Evolutionary conservation across 1,139 yeast species (phyloP), one percentile per base, ranked within the genome.

Genomic region (Scheffersomyces insectosa): DNA sequence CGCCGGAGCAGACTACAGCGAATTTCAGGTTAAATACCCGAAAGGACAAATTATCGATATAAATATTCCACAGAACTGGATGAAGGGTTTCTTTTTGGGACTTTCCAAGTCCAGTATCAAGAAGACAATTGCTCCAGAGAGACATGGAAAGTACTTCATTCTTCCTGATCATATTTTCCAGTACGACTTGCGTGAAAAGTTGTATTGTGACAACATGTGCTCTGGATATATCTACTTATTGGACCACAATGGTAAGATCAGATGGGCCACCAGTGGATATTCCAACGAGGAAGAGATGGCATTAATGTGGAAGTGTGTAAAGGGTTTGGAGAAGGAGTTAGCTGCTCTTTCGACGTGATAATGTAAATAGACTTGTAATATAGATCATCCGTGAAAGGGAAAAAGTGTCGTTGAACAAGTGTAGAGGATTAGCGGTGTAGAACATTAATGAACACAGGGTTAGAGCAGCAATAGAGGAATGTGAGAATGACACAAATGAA

Each of bases 201-300:
- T 93, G 35, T 68, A 79, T 42, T 79, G 93, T 52, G 84, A 83
- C 47, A 93, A 93, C 60, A 77, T 80, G 37, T 87, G 86, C 52
- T 81, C 95, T 1, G 98, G 99, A 0, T 91, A 88, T 60, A 71
- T 89, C 8, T 86, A 89, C 54, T 70, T 93, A 13, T 75, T 93
- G 31, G 99, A 93, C 57, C 71, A 72, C 13, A 70, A 81, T 12
- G 85, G 88, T 42, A 83, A 78, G 54, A 83, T 93, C 39, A 74
- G 99, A 55, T 93, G 98, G 98, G 93, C 91, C 12, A 88, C 91
- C 1, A 82, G 95, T 57, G 99, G 99, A 1, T 78, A 76, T 40
- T 85, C 96, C 3, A 72, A 74, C 13, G 81, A 77, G 9, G 75
- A 76, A 31, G 98, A 91, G 52, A 66, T 71, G 39, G 66, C 69